These are phyloP conservation scores for Calonectria pauciramosa DNA, from an alignment of 2,329 filamentous ascomycete genomes.

Conservation along the genomic window DNA sequence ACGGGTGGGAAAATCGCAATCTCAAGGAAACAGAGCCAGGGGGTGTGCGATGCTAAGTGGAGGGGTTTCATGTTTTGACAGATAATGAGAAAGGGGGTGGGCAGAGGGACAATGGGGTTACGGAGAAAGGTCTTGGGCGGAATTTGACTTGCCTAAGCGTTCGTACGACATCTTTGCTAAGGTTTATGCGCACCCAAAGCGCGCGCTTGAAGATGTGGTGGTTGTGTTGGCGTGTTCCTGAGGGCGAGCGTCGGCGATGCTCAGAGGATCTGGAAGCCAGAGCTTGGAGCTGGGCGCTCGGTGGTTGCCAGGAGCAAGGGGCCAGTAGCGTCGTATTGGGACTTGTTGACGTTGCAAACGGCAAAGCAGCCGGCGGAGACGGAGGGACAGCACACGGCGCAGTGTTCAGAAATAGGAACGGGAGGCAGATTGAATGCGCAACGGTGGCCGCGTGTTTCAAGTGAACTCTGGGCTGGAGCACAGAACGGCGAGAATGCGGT, in stretches of 20 bases:
- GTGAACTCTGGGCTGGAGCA: background rate
- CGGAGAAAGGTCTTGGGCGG: constrained; percentile 18
- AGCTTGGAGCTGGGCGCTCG: constrained; percentile 8
- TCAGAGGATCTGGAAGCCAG: background rate
- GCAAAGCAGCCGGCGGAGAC: background rate
- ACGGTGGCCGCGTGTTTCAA: constrained; percentile 5
- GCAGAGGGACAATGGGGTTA: constrained; percentile 34
- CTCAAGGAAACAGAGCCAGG: constrained; percentile 32
- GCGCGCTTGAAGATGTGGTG: constrained; percentile 27
- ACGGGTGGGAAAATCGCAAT: constrained; percentile 18
- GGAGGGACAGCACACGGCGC: background rate
- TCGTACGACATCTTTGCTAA: constrained; percentile 76
- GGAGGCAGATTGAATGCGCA: background rate
- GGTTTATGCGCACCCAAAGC: constrained; percentile 43
- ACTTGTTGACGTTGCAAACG: constrained; percentile 24
- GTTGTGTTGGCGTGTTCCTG: constrained; percentile 25
- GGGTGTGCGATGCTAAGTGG: constrained; percentile 33
- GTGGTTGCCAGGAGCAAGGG: constrained; percentile 40
- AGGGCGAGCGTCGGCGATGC: constrained; percentile 1
- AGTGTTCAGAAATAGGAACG: background rate
- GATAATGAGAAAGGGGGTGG: constrained; percentile 36
- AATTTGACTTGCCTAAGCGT: constrained; percentile 73
- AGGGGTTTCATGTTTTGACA: constrained; percentile 40
- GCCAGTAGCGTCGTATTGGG: constrained; percentile 24
- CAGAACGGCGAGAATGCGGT: background rate